These are phyloP conservation scores for Torulaspora franciscae DNA, from an alignment of 805 yeast species.

Conservation along the genomic window DNA sequence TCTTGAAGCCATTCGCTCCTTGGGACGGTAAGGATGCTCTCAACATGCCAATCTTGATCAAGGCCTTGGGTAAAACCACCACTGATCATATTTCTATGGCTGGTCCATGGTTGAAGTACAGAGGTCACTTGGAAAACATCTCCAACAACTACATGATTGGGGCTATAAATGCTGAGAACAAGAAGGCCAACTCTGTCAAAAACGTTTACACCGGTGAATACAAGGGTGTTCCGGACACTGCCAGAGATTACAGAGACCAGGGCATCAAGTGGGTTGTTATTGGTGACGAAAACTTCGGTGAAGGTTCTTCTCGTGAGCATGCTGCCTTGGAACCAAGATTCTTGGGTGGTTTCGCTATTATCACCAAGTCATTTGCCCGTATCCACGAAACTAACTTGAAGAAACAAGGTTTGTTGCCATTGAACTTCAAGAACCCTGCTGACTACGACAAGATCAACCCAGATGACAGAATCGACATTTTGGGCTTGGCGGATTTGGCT, in stretches of 20 bases:
- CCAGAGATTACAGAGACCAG: conserved; percentile 87
- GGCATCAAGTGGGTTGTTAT: conserved; percentile 95
- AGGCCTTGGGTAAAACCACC: conserved; percentile 96
- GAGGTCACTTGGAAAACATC: conserved; percentile 98
- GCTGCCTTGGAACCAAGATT: conserved; percentile 99
- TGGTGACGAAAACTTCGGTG: conserved; percentile 99
- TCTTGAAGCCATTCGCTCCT: conserved; percentile 85
- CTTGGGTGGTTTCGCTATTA: conserved; percentile 97
- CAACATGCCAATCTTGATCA: conserved; percentile 88
- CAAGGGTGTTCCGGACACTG: conserved; percentile 96
- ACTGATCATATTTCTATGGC: conserved; percentile 99
- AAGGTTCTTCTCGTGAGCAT: conserved; percentile 99
- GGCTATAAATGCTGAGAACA: conserved; percentile 95
- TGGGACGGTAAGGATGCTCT: conserved; percentile 96
- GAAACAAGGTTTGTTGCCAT: conserved; percentile 98
- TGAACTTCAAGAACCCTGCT: conserved; percentile 82
- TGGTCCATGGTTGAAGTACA: conserved; percentile 99
- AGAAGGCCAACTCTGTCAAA: conserved; percentile 85
- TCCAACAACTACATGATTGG: conserved; percentile 99
- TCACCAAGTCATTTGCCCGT: conserved; percentile 97
- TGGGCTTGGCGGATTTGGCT: conserved; percentile 78
- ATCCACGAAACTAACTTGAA: conserved; percentile 99
- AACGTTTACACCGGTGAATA: conserved; percentile 88
- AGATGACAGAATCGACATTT: conserved; percentile 80
- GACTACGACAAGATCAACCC: conserved; percentile 93